phyloP scores from a whole-genome alignment of 2,329 filamentous ascomycete genomes.

The Colletotrichum magnum region DNA sequence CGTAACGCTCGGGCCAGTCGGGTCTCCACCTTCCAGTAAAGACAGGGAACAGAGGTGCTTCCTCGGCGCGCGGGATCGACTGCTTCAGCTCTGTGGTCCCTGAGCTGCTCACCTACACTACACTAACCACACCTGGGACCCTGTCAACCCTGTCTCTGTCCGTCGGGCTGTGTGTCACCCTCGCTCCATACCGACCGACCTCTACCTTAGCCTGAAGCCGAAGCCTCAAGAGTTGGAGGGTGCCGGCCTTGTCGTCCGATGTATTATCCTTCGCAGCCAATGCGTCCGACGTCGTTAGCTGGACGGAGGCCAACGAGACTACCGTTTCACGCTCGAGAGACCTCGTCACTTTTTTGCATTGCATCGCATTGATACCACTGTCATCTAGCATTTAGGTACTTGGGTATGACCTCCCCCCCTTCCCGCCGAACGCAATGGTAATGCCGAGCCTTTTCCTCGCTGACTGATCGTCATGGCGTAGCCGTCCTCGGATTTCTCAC shows the following conservation, averaged over 20 bases:
- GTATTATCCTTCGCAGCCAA: conserved; percentile 23
- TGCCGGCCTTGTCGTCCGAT: conserved; percentile 31
- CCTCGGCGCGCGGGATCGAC: conserved; percentile 32
- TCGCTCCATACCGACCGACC: neutral
- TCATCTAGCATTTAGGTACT: conserved; percentile 12
- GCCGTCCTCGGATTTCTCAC: conserved; percentile 34
- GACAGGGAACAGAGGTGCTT: conserved; percentile 33
- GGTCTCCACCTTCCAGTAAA: conserved; percentile 26
- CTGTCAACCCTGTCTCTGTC: too few relatives aligned
- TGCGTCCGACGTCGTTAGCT: conserved; percentile 31
- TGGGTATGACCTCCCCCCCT: conserved; percentile 29
- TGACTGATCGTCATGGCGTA: conserved; percentile 42
- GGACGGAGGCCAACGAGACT: conserved; percentile 31
- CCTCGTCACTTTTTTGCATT: conserved; percentile 34
- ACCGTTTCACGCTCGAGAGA: conserved; percentile 34
- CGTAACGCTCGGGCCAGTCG: conserved; percentile 28
- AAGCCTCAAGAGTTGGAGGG: neutral
- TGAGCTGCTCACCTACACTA: conserved; percentile 23
- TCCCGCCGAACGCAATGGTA: conserved; percentile 22
- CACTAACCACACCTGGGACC: neutral
- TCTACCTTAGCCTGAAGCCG: conserved; percentile 6
- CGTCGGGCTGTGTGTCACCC: conserved; percentile 13
- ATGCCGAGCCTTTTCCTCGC: conserved; percentile 37
- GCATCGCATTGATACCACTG: conserved; percentile 40
- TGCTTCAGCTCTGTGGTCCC: conserved; percentile 36